A percentile compares a stretch with the other conserved stretches of the same genome.
Evolutionary conservation across 352 stramenopile genomes (phyloP).

Genomic region (Phytopythium helicoides): DNA sequence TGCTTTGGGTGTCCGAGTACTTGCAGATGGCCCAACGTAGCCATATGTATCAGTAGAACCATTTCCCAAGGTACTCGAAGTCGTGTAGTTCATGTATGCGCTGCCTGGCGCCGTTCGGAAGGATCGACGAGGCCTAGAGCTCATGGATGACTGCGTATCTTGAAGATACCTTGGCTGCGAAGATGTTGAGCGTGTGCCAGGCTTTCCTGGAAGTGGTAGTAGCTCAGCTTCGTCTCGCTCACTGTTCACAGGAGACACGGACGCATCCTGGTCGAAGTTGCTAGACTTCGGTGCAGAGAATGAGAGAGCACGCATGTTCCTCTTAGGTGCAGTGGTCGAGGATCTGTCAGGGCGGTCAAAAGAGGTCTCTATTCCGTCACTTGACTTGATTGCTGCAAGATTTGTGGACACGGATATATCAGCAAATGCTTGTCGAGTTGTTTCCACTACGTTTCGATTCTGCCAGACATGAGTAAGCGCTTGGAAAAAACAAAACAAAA

Average conservation of each 20-base stretch:
- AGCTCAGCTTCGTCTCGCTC: conserved; percentile 40
- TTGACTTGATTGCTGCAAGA: neutral
- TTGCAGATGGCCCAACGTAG: neutral
- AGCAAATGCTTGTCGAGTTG: conserved; percentile 5
- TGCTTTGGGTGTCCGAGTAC: neutral
- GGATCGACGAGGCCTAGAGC: conserved; percentile 30
- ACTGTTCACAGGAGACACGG: conserved; percentile 7
- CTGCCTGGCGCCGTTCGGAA: neutral
- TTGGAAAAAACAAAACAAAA: neutral
- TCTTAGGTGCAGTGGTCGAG: conserved; percentile 12
- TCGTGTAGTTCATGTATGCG: too few species aligned
- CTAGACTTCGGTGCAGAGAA: conserved; percentile 38
- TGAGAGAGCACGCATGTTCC: conserved; percentile 35
- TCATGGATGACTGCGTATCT: conserved; percentile 52
- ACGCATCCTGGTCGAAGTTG: conserved; percentile 18
- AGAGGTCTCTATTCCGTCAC: too few species aligned
- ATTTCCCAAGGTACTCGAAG: neutral
- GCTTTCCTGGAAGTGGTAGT: conserved; percentile 16
- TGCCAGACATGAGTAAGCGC: neutral
- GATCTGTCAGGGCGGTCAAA: neutral
- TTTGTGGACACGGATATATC: neutral
- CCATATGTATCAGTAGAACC: neutral
- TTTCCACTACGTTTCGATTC: neutral
- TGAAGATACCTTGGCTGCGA: conserved; percentile 48
- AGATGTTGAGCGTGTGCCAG: conserved; percentile 6